Percentiles rank a stretch among this genome's conserved stretches.
phyloP scores from a whole-genome alignment of 208 protist genomes.

The Acanthamoeba royreba region DNA sequence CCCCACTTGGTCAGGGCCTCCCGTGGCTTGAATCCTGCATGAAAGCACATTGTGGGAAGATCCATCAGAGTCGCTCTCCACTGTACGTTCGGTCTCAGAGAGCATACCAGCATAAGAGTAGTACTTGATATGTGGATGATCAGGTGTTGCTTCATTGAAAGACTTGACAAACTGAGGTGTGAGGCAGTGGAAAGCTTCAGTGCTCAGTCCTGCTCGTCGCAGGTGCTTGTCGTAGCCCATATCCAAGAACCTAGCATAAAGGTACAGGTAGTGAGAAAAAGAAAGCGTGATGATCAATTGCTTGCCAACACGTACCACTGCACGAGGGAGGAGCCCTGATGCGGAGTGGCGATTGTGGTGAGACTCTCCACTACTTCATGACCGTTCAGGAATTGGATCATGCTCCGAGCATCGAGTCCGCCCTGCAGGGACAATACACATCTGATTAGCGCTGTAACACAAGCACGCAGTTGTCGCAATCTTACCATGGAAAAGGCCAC shows the following conservation, averaged over 20 bases:
- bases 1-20: neutral
- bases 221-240: neutral
- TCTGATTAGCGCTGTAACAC: neutral
- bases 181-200: neutral
- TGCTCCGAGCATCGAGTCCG: neutral
- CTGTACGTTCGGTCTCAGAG: too few relatives aligned
- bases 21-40: neutral
- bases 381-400: neutral
- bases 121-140: neutral
- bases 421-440: too few relatives aligned
- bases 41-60: neutral
- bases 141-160: neutral
- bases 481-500: neutral
- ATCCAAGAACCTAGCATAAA: neutral
- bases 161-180: neutral
- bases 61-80: neutral
- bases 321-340: neutral
- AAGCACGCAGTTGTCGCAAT: too few relatives aligned
- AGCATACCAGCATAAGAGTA: neutral
- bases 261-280: too few relatives aligned
- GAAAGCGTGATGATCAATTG: too few relatives aligned
- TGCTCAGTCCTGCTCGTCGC: neutral
- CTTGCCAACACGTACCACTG: too few relatives aligned
- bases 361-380: neutral
- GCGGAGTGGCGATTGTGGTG: neutral